These are phyloP conservation scores for Tricholomella constricta DNA, from an alignment of 768 basidiomycete genomes.

Conservation along the genomic window DNA sequence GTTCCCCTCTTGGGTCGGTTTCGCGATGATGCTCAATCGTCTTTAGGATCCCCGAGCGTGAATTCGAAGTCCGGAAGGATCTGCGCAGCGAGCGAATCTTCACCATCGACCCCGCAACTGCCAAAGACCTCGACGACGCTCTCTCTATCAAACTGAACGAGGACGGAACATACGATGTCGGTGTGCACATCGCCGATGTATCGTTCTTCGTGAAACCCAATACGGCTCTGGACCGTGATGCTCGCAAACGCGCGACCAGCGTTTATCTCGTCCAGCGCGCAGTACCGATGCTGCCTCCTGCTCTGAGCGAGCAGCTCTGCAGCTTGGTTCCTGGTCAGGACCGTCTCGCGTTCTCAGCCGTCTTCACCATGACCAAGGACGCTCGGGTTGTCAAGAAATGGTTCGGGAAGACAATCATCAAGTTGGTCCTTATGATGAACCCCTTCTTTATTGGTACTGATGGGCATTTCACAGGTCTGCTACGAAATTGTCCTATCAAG, in stretches of 20 bases:
- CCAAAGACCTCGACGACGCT: constrained; percentile 95
- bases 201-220: constrained; percentile 94
- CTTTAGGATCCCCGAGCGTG: constrained; percentile 81
- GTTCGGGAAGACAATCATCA: constrained; percentile 93
- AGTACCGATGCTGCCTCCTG: constrained; percentile 95
- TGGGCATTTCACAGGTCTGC: constrained; percentile 59
- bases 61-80: constrained; percentile 87
- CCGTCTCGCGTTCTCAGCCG: constrained; percentile 85
- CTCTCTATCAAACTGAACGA: constrained; percentile 87
- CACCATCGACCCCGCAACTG: constrained; percentile 88
- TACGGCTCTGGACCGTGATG: constrained; percentile 97
- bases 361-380: constrained; percentile 85
- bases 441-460: neutral
- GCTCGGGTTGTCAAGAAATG: constrained; percentile 84
- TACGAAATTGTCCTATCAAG: constrained; percentile 79
- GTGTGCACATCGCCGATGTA: constrained; percentile 96
- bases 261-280: constrained; percentile 96
- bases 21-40: constrained; percentile 10
- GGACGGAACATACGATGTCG: constrained; percentile 90
- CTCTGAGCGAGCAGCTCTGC: constrained; percentile 91
- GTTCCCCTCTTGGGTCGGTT: constrained; percentile 28
- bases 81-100: constrained; percentile 84
- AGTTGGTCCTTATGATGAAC: constrained; percentile 44
- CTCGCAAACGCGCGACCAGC: constrained; percentile 94
- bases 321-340: constrained; percentile 88